Evolutionary conservation across 1,284 basidiomycete species (phyloP), one percentile per base, ranked within the genome.

Genomic region (Meripilus lineatus): DNA sequence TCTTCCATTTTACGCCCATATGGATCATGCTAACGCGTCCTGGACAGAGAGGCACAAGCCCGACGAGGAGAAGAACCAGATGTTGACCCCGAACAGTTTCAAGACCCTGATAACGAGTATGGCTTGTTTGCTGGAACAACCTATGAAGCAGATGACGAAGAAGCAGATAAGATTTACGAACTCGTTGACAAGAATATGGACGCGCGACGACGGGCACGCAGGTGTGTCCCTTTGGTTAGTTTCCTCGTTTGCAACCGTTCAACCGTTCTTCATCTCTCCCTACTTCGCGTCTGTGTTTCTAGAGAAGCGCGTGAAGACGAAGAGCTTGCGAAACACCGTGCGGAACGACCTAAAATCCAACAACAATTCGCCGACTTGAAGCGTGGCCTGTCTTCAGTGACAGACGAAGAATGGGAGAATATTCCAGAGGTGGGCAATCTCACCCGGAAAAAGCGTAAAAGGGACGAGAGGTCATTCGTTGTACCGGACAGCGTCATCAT

Each of bases 91-190:
- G 92, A 94, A 6, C 86, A 88, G 56, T 92, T 89, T 57, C 92
- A 96, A 63, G 95, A 99, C 64, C 95, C 94, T 5, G 96, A 99
- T 61, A 95, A 98, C 62, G 94, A 99, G 69, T 88, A 85, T 48
- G 95, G 94, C 28, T 76, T 99, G 6, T 98, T 99, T 61, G 92
- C 93, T 1, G 93, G 93, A 6, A 93, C 87, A 6, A 91, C 92
- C 0, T 98, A 99, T 63, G 95, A 99, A 62, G 86, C 89, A 42
- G 95, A 99, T 54, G 96, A 99, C 53, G 94, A 97, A 58, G 95
- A 98, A 62, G 96, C 95, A 0, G 95, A 99, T 64, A 78, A 79
- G 55, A 96, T 98, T 44, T 99, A 96, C 66, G 94, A 96, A 21
- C 58, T 70, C 18, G 93, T 98, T 3, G 94, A 98, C 61, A 72